Base-by-base conservation (phyloP, 129 eudicot genomes). In the Flaveria trinervia region DNA sequence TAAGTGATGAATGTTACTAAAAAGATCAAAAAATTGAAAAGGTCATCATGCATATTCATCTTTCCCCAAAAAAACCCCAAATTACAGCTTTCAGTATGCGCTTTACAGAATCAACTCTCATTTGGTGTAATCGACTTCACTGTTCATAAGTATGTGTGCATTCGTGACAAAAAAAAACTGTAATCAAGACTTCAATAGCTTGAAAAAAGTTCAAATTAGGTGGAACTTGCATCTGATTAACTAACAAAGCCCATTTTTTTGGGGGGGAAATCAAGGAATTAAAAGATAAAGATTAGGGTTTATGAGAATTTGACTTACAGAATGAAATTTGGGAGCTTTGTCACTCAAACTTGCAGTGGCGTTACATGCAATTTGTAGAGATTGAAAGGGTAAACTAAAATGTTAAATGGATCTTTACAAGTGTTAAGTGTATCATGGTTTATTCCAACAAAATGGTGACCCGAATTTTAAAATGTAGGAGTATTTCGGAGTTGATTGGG, bases 301-400 rank as follows among this genome's bases (percentile, higher is more conserved):
- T 28, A 61, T 26, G 17, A 22, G 39, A 49, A 65, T 30, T 30
- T 65, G 45, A 66, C 80, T 76, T 76, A 76, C 80, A 66, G 50
- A 36, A 49, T 26, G 49, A 41, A 41, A 16, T 10, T 17, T 17
- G 7, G 25, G 72, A 65, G 26, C 43, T 75, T 23, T 55, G 2
- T 71, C 45, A 2, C 26, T 59, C 26, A 39, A 36, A 36, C 41
- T 36, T 20, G 33, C 5, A 68, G 76, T 77, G 49, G 61, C 81
- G 70, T 77, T 68, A 54, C 75, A 68, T 68, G 60, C 81, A 68
- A 77, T 69, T 43, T 41, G 67, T 64, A 36, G 73, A 43, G 1
- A 23, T 23, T 23, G 26, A 23, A 9, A 45, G 25, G 1, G 15
- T 3, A 36, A 7, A 17, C 18, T 15, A 7, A 1, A 30, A 23